Evolutionary conservation across 257 asterid species (phyloP), one percentile per base, ranked within the genome.

Genomic region (Solanum habrochaites): DNA sequence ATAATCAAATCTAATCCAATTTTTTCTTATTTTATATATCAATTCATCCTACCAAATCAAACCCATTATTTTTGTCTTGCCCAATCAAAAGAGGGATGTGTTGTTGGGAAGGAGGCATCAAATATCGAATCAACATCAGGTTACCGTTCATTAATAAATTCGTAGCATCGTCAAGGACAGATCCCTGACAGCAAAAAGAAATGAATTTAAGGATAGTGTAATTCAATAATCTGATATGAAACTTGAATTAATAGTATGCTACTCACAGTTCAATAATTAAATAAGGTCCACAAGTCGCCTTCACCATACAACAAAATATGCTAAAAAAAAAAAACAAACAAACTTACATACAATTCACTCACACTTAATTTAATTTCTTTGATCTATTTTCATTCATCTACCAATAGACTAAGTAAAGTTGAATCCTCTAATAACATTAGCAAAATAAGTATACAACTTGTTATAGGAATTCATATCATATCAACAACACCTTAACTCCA

Each of bases 161-260:
- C 45, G 98, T 95, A 85, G 98, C 98, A 93, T 97, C 99, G 91
- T 97, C 99, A 85, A 97, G 92, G 12, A 94, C 90, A 88, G 95
- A 97, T 42, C 99, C 99, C 98, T 97, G 52, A 42, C 47, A 85
- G 20, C 39, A 85, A 14, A 86, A 64, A 82, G 67, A 83, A 35
- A 58, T 21, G 70, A 71, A 73, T 45, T 31, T 20, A 13, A 18
- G 47, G 35, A 25, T 35, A 82, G 62, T 58, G 12, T 20, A 82
- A 56, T 77, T 82, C 80, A 90, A 78, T 85, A 77, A 47, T 69
- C 27, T 23, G 49, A 47, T 73, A 75, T 32, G 56, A 66, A 39
- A 56, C 20, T 47, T 25, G 72, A 82, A 62, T 47, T 23, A 5
- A 32, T 66, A 45, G 89, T 43, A 37, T 45, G 72, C 29, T 87